Conservation (phyloP, 495 filamentous ascomycete species). For the Xylona heveae region DNA sequence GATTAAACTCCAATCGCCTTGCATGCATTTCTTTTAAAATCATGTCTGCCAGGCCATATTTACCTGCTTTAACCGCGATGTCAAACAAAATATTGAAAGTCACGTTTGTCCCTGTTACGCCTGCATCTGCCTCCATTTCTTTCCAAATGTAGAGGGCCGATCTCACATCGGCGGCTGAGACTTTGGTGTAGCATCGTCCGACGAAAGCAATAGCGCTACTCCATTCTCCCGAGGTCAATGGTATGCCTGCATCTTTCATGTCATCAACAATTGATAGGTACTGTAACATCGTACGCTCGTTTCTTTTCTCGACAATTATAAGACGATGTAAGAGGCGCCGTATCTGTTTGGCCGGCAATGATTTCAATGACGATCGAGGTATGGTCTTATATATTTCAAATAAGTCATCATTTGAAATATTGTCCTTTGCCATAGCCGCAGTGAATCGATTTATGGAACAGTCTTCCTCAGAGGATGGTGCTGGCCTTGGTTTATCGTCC, state of each 20-base stretch:
- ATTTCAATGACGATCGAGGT: too few species aligned
- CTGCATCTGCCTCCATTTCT: slow-evolving; percentile 61
- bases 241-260: slow-evolving; percentile 42
- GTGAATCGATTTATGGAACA: too few species aligned
- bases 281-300: slow-evolving; percentile 42
- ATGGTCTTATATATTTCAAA: slow-evolving; percentile 39
- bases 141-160: slow-evolving; percentile 65
- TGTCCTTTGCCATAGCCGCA: too few species aligned
- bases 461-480: too few species aligned
- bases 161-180: slow-evolving; percentile 41
- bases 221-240: slow-evolving; percentile 49
- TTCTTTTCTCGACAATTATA: slow-evolving; percentile 34
- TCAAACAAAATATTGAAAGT: slow-evolving; percentile 91
- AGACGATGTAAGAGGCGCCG: slow-evolving; percentile 47
- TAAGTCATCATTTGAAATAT: slow-evolving; percentile 32
- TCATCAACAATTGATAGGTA: slow-evolving; percentile 74
- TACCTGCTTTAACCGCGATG: slow-evolving; percentile 62
- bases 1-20: slow-evolving; percentile 40
- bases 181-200: slow-evolving; percentile 40
- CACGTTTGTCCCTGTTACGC: slow-evolving; percentile 37
- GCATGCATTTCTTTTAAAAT: slow-evolving; percentile 59
- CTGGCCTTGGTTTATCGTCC: too few species aligned
- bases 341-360: too few species aligned
- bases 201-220: slow-evolving; percentile 63
- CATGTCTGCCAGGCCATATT: slow-evolving; percentile 63